Conservation (phyloP, 768 basidiomycete genomes). For the Melanogaster broomeanus region DNA sequence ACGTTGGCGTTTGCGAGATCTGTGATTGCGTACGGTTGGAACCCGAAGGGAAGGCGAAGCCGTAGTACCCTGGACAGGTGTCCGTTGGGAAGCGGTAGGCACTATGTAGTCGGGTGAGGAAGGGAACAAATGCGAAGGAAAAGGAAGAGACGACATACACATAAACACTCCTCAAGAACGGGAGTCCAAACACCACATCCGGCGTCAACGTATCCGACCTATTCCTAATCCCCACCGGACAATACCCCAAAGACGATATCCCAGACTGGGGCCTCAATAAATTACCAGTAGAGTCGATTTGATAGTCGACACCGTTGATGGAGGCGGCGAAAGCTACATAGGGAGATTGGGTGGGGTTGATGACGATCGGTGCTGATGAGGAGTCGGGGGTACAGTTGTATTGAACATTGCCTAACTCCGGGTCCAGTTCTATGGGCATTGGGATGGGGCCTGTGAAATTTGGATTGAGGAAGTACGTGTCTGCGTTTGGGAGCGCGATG, state of each 20-base stretch:
- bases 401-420: neutral
- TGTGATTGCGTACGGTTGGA: slow-evolving; percentile 28
- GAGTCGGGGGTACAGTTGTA: slow-evolving; percentile 17
- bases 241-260: neutral
- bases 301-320: slow-evolving; percentile 35
- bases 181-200: slow-evolving; percentile 20
- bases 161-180: slow-evolving; percentile 34
- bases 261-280: slow-evolving; percentile 16
- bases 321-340: slow-evolving; percentile 27
- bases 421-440: neutral
- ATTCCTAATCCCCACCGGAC: slow-evolving; percentile 24
- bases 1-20: slow-evolving; percentile 27
- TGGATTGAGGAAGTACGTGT: slow-evolving; percentile 17
- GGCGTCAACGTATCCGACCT: slow-evolving; percentile 12
- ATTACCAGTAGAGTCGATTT: slow-evolving; percentile 24
- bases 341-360: slow-evolving; percentile 9
- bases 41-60: slow-evolving; percentile 31
- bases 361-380: neutral
- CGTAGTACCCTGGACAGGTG: slow-evolving; percentile 31
- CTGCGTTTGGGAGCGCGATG: slow-evolving; percentile 19
- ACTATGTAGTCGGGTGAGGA: slow-evolving; percentile 4
- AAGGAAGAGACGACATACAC: slow-evolving; percentile 16
- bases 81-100: slow-evolving; percentile 35
- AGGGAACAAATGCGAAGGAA: neutral
- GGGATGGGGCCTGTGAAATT: slow-evolving; percentile 26